phyloP scores from a whole-genome alignment of 2,329 filamentous ascomycete genomes.

The Allantophomopsis lycopodina region DNA sequence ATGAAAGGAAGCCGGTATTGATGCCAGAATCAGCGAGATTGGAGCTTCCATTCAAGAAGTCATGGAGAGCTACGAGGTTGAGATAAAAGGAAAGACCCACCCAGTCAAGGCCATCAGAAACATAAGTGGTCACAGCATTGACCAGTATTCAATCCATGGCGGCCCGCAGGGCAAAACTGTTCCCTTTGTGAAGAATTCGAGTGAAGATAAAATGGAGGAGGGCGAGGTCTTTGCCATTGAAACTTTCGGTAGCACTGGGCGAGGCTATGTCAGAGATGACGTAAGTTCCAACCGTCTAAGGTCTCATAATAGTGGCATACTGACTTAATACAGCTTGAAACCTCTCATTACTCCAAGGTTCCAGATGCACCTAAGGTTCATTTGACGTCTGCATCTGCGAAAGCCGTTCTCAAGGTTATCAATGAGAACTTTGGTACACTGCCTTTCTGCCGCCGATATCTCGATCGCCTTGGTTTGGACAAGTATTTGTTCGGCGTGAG shows the following conservation, averaged over 20 bases:
- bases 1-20: constrained; percentile 31
- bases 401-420: constrained; percentile 41
- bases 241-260: constrained; percentile 41
- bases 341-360: constrained; percentile 33
- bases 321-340: constrained; percentile 23
- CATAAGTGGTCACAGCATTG: constrained; percentile 39
- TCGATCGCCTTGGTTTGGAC: constrained; percentile 47
- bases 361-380: constrained; percentile 22
- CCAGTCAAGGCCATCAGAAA: constrained; percentile 41
- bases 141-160: constrained; percentile 39
- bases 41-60: constrained; percentile 43
- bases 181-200: constrained; percentile 35
- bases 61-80: constrained; percentile 48
- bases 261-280: constrained; percentile 31
- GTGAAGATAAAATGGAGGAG: constrained; percentile 40
- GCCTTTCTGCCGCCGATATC: constrained; percentile 46
- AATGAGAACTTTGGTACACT: constrained; percentile 48
- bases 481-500: constrained; percentile 43
- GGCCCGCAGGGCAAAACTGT: constrained; percentile 27
- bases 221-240: constrained; percentile 44
- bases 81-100: constrained; percentile 34
- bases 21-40: constrained; percentile 38
- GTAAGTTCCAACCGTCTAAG: constrained; percentile 13
- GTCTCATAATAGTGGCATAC: constrained; percentile 2
- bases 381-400: constrained; percentile 28